Conservation (phyloP, 1,139 yeast species). For the Sugiyamaella paludigena region DNA sequence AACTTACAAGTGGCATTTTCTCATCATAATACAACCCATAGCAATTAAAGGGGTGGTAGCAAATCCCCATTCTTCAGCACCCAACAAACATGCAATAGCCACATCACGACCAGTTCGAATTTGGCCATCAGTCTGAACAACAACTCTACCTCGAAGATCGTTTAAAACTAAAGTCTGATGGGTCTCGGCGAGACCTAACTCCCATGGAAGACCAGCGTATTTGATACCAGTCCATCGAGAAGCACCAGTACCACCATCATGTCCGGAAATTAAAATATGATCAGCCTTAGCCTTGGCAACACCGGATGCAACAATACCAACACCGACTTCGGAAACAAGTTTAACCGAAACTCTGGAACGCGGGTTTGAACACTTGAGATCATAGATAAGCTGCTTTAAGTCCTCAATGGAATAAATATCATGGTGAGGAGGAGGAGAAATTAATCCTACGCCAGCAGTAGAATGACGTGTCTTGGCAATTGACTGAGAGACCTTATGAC, state of each 20-base stretch:
- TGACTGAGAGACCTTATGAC: slow-evolving; percentile 81
- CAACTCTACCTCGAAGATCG: slow-evolving; percentile 91
- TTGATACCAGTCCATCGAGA: slow-evolving; percentile 96
- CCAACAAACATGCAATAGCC: slow-evolving; percentile 91
- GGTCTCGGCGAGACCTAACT: slow-evolving; percentile 95
- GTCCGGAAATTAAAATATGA: slow-evolving; percentile 92
- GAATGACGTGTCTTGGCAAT: slow-evolving; percentile 97
- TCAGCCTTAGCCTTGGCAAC: slow-evolving; percentile 99
- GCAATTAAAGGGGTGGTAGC: slow-evolving; percentile 97
- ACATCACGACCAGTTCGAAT: slow-evolving; percentile 93
- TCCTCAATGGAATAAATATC: slow-evolving; percentile 98
- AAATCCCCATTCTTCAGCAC: slow-evolving; percentile 98
- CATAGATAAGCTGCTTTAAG: slow-evolving; percentile 93
- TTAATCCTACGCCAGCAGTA: slow-evolving; percentile 94
- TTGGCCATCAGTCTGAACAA: slow-evolving; percentile 97
- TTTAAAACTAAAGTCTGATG: slow-evolving; percentile 95
- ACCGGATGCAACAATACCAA: slow-evolving; percentile 98
- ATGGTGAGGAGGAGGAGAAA: slow-evolving; percentile 98
- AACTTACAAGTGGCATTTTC: slow-evolving; percentile 92
- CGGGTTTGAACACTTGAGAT: slow-evolving; percentile 94
- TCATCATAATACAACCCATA: slow-evolving; percentile 95
- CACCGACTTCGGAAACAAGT: slow-evolving; percentile 97
- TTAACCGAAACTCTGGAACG: slow-evolving; percentile 96
- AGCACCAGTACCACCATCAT: slow-evolving; percentile 99
- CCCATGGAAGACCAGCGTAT: slow-evolving; percentile 99